A percentile compares a stretch with the other conserved stretches of the same genome.
Evolutionary conservation across 257 asterid species (phyloP).

Genomic region (Penstemon eatonii): DNA sequence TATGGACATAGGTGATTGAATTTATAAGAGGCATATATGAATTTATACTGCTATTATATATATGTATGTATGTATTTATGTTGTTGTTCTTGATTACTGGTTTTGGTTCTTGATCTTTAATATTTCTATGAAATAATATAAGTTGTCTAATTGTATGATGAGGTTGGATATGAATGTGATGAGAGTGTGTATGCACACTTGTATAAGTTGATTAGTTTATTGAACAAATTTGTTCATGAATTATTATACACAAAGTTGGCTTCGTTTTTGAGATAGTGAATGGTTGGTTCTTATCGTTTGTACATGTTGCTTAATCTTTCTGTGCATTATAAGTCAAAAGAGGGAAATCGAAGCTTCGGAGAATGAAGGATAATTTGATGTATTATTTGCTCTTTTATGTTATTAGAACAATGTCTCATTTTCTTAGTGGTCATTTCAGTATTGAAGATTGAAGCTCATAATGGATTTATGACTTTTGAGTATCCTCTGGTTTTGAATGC

Average conservation of each 20-base stretch:
- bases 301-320: not conserved
- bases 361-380: too few relatives aligned
- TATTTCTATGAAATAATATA: not conserved
- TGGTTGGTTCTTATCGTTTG: not conserved
- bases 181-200: not conserved
- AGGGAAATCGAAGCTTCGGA: too few relatives aligned
- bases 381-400: too few relatives aligned
- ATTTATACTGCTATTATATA: too few relatives aligned
- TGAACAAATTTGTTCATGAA: not conserved
- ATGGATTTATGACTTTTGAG: too few relatives aligned
- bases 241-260: not conserved
- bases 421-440: too few relatives aligned
- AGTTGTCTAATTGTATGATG: not conserved
- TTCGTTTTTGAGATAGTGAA: not conserved
- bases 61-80: too few relatives aligned
- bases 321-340: not conserved
- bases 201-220: not conserved
- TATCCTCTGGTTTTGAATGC: too few relatives aligned
- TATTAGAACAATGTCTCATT: too few relatives aligned
- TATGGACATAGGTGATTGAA: not conserved
- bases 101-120: not conserved
- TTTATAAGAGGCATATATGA: not conserved
- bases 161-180: not conserved
- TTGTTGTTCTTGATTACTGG: constrained; percentile 6
- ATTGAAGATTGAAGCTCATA: too few relatives aligned